Evolutionary conservation across 2,329 filamentous ascomycete genomes (phyloP).

Genomic region (Pestalotiopsis sp.): DNA sequence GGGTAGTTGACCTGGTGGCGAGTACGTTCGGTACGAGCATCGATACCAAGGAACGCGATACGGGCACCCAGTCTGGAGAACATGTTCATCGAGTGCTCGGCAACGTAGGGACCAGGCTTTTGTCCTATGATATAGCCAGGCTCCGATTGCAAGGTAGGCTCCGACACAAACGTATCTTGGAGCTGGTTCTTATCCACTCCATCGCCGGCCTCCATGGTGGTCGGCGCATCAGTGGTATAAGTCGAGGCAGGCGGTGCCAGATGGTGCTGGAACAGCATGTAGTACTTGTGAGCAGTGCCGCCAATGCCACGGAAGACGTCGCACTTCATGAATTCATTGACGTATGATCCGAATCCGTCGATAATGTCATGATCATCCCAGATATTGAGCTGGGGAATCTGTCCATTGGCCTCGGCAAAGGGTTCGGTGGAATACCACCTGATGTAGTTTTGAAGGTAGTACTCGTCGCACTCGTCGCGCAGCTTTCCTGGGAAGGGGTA

Average conservation of each 20-base stretch:
- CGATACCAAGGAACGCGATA: conserved; percentile 83
- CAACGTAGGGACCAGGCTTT: conserved; percentile 85
- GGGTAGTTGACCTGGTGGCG: conserved; percentile 94
- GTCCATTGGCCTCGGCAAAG: conserved; percentile 82
- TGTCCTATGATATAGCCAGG: conserved; percentile 76
- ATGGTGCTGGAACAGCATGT: conserved; percentile 96
- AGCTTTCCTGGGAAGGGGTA: conserved; percentile 77
- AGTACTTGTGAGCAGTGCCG: conserved; percentile 94
- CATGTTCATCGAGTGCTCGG: conserved; percentile 81
- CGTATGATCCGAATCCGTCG: conserved; percentile 91
- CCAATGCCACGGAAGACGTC: conserved; percentile 91
- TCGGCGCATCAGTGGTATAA: conserved; percentile 67
- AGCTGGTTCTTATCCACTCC: conserved; percentile 71
- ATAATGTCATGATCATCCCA: conserved; percentile 98
- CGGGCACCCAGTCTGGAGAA: conserved; percentile 82
- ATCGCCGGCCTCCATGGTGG: conserved; percentile 61
- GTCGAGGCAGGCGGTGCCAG: conserved; percentile 81
- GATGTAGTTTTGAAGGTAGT: conserved; percentile 90
- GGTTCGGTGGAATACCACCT: conserved; percentile 79
- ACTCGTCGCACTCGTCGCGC: conserved; percentile 81
- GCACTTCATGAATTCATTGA: conserved; percentile 89
- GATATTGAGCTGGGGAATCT: conserved; percentile 95
- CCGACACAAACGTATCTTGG: conserved; percentile 70
- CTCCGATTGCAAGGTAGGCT: conserved; percentile 45
- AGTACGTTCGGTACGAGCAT: conserved; percentile 92